Percentiles rank a stretch among this genome's conserved stretches.
Evolutionary conservation across 2,329 filamentous ascomycete species (phyloP).

Genomic region (Cercospora citrullina): DNA sequence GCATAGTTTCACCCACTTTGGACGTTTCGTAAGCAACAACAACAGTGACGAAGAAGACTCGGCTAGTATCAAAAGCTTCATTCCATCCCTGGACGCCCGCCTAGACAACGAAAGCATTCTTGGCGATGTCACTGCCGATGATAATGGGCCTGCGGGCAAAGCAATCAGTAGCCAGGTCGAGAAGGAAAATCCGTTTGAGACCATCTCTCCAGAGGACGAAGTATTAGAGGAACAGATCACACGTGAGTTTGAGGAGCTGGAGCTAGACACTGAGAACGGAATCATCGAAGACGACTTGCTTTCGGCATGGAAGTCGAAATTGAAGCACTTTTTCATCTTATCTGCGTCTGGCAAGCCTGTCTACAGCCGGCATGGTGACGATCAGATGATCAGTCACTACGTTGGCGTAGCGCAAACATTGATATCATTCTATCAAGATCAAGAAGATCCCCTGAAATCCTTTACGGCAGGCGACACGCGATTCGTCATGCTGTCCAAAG

Average conservation of each 20-base stretch:
- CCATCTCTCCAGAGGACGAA: conserved; percentile 47
- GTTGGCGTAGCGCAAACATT: conserved; percentile 96
- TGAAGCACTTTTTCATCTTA: conserved; percentile 95
- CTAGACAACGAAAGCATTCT: conserved; percentile 82
- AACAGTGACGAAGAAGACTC: conserved; percentile 62
- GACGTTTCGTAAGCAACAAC: conserved; percentile 47
- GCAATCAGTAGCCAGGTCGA: conserved; percentile 64
- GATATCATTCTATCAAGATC: conserved; percentile 90
- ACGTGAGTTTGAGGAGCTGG: conserved; percentile 75
- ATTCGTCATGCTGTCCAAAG: conserved; percentile 82
- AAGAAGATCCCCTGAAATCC: conserved; percentile 72
- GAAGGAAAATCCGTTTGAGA: conserved; percentile 61
- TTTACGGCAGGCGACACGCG: conserved; percentile 85
- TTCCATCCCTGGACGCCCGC: conserved; percentile 61
- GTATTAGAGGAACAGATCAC: conserved; percentile 65
- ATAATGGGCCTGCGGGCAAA: conserved; percentile 68
- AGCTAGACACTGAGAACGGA: conserved; percentile 56
- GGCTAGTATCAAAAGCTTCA: conserved; percentile 66
- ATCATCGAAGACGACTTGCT: conserved; percentile 61
- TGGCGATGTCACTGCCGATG: conserved; percentile 65
- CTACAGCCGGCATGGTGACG: conserved; percentile 90
- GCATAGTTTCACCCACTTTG: conserved; percentile 42
- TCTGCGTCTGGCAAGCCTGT: conserved; percentile 97
- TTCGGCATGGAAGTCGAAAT: conserved; percentile 80
- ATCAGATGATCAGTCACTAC: conserved; percentile 85